Evolutionary conservation across 352 stramenopile genomes (phyloP).

Genomic region (Phytophthora pluvialis): DNA sequence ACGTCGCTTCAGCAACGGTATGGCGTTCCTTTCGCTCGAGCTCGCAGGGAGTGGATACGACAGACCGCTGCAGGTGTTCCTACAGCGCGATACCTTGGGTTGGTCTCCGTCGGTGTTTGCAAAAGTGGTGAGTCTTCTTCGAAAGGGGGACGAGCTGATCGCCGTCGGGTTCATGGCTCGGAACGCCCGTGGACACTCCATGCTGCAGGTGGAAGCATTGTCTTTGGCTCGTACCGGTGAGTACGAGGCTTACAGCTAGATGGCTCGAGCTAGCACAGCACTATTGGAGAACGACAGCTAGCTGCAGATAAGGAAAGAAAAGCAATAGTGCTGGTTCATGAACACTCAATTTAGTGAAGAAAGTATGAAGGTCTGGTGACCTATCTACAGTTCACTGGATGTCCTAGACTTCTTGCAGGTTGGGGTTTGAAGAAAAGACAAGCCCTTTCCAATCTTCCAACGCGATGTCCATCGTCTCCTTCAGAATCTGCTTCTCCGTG

Average conservation of each 20-base stretch:
- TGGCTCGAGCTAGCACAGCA: neutral
- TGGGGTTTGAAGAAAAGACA: slow-evolving; percentile 51
- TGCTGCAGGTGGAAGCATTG: slow-evolving; percentile 48
- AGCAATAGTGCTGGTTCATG: neutral
- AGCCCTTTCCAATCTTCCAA: slow-evolving; percentile 54
- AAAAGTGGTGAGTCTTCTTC: slow-evolving; percentile 40
- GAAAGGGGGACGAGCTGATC: slow-evolving; percentile 46
- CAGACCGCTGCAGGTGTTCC: slow-evolving; percentile 45
- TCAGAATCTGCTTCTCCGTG: slow-evolving; percentile 68
- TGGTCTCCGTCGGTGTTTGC: slow-evolving; percentile 35
- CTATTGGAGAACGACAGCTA: neutral
- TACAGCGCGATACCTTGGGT: slow-evolving; percentile 42
- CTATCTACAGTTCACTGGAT: neutral
- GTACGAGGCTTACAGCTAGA: slow-evolving; percentile 47
- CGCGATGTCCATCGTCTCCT: slow-evolving; percentile 53
- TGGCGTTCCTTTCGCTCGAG: slow-evolving; percentile 53
- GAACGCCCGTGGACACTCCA: slow-evolving; percentile 46
- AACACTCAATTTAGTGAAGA: neutral
- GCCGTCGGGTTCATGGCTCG: slow-evolving; percentile 47
- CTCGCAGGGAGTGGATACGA: slow-evolving; percentile 21
- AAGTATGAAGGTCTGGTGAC: neutral
- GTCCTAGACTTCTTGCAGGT: slow-evolving; percentile 43
- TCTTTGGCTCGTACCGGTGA: slow-evolving; percentile 41
- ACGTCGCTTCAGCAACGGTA: slow-evolving; percentile 54
- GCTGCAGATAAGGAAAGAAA: neutral